phyloP scores from a whole-genome alignment of 2,329 filamentous ascomycete species.

The Neonectria sp. region DNA sequence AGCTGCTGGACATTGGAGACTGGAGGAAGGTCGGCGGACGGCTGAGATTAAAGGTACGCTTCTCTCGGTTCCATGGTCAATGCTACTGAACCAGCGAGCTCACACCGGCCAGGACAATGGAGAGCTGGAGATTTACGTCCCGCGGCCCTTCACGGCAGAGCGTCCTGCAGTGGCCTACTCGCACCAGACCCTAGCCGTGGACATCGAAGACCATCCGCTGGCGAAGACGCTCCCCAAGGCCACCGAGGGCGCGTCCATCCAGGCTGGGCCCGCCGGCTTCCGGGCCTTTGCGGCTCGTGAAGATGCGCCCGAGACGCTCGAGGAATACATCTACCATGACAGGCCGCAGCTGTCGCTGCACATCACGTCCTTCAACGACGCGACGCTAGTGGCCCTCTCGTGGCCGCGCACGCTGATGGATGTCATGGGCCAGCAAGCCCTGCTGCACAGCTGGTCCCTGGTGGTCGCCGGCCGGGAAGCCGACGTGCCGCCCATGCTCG shows the following conservation, averaged over 20 bases:
- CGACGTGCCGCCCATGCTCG: conserved; percentile 56
- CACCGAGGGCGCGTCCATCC: conserved; percentile 37
- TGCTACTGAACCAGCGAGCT: neutral
- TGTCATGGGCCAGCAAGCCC: conserved; percentile 57
- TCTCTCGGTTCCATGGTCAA: neutral
- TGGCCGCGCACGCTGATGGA: conserved; percentile 66
- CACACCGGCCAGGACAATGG: conserved; percentile 21
- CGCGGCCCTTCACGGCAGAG: conserved; percentile 46
- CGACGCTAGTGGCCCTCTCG: conserved; percentile 62
- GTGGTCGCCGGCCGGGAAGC: conserved; percentile 60
- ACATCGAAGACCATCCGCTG: conserved; percentile 59
- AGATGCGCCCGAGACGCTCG: conserved; percentile 44
- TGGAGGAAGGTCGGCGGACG: conserved; percentile 65
- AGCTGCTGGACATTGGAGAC: conserved; percentile 58
- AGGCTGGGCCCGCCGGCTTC: conserved; percentile 35
- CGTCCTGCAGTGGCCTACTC: conserved; percentile 59
- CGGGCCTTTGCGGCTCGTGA: conserved; percentile 30
- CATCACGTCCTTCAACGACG: conserved; percentile 64
- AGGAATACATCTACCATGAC: conserved; percentile 59
- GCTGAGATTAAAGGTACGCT: conserved; percentile 40
- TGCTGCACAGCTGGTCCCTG: conserved; percentile 63
- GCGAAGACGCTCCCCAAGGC: conserved; percentile 54
- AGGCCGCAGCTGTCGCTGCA: conserved; percentile 63
- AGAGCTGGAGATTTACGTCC: conserved; percentile 53
- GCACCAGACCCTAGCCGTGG: conserved; percentile 53